Base-by-base conservation (phyloP, 139 green algal species). In the Picochlorum sp. region DNA sequence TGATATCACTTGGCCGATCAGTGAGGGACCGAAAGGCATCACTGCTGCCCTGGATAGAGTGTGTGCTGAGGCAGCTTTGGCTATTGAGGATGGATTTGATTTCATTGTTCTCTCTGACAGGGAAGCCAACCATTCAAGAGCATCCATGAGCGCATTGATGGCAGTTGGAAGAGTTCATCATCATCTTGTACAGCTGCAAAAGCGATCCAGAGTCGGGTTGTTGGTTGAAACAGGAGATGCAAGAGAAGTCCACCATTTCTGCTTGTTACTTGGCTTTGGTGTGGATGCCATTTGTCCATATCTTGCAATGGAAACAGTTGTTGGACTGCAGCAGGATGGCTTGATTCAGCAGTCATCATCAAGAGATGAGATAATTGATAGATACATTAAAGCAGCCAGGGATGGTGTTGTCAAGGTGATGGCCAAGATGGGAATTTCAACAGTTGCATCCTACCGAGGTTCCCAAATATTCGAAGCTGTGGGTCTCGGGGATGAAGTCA, bases 401-500 rank as follows among this genome's bases (percentile, higher is more conserved):
- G 64, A 72, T 47, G 79, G 84, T 55, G 71, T 89, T n/a, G 59
- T 83, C 20, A 83, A 85, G 68, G 80, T 94, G 63, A 91, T 97
- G 79, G 81, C 88, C 54, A 97, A 97, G 79, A 97, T 97, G 91
- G 91, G 91, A 61, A 97, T 97, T 85, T 86, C 67, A 76, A 97
- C 92, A 21, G 77, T 97, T 23, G 81, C 82, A 41, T 83, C 62
- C n/a, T 97, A 97, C 91, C 97, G 96, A 79, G 91, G 91, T n/a
- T 89, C 88, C 4, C 91, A 97, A 80, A 97, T 97, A 71, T 97
- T 97, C 58, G 91, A 97, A 81, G 85, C 81, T 11, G 72, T 97
- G 23, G 91, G 91, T 32, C 64, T 97, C 61, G 62, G 67, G 4
- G 23, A 66, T n/a, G 83, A 92, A 20, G 89, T 97, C 13, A 77